Evolutionary conservation across 805 yeast genomes (phyloP).

Genomic region (Isabelozyma pseudorhagii): DNA sequence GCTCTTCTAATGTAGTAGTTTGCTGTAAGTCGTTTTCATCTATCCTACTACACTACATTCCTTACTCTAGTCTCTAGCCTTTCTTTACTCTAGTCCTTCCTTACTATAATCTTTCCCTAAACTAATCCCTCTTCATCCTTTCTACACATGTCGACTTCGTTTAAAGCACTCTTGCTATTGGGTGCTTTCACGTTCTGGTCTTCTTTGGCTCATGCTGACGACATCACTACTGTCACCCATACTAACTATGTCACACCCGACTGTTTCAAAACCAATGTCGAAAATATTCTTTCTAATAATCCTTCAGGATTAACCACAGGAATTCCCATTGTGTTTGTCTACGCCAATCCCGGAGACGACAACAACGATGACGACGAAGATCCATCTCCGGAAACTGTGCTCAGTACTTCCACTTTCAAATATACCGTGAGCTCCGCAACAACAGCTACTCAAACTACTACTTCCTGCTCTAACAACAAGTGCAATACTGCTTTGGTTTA

Average conservation of each 20-base stretch:
- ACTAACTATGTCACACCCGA: conserved; percentile 23
- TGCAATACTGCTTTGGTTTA: conserved; percentile 8
- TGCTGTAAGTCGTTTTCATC: no score
- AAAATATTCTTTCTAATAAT: conserved; percentile 15
- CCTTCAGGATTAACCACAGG: conserved; percentile 19
- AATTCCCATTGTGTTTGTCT: conserved; percentile 28
- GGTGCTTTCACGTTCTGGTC: background rate
- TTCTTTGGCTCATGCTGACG: conserved; percentile 6
- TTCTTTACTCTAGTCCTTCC: background rate
- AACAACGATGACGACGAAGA: conserved; percentile 1
- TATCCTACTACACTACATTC: no score
- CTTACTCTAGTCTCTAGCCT: background rate
- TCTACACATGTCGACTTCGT: background rate
- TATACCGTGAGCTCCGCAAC: conserved; percentile 17
- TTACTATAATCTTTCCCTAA: background rate
- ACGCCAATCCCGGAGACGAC: conserved; percentile 10
- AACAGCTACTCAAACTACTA: conserved; percentile 10
- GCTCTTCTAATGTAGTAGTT: no score
- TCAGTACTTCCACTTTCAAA: conserved; percentile 14
- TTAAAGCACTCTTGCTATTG: background rate
- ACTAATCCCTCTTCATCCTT: background rate
- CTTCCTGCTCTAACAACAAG: conserved; percentile 9
- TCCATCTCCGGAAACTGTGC: conserved; percentile 5
- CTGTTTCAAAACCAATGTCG: conserved; percentile 15
- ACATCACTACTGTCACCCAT: conserved; percentile 19